These are phyloP conservation scores for Suhomyces anneliseae DNA, from an alignment of 1,139 yeast species.

Conservation along the genomic window DNA sequence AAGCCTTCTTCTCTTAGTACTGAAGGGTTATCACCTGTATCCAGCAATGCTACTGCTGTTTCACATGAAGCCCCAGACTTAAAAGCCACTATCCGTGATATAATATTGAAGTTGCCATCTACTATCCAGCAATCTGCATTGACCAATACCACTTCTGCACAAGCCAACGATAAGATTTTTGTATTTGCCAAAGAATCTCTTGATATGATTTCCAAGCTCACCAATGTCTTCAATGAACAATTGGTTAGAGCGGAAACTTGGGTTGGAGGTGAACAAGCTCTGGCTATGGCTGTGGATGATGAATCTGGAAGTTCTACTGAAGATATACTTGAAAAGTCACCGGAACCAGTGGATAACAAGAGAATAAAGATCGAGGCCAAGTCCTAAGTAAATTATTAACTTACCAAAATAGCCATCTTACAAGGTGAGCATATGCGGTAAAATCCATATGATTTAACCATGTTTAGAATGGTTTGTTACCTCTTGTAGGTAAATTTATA, in stretches of 20 bases:
- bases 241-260: conserved; percentile 82
- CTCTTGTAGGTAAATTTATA: too few species aligned
- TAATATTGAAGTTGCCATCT: conserved; percentile 68
- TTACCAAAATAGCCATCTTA: not conserved
- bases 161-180: conserved; percentile 63
- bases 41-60: conserved; percentile 7
- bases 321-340: conserved; percentile 2
- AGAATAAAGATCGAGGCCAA: conserved; percentile 10
- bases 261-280: conserved; percentile 53
- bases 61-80: conserved; percentile 20
- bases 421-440: not conserved
- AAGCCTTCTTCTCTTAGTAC: conserved; percentile 64
- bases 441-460: too few species aligned
- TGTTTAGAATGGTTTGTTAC: too few species aligned
- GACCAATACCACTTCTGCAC: conserved; percentile 26
- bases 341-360: conserved; percentile 11
- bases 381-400: not conserved
- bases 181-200: conserved; percentile 85
- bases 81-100: conserved; percentile 76
- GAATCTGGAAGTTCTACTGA: not conserved
- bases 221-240: conserved; percentile 80
- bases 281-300: conserved; percentile 1
- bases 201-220: conserved; percentile 82
- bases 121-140: conserved; percentile 34
- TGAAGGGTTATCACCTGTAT: conserved; percentile 11